phyloP scores from a whole-genome alignment of 768 basidiomycete species.

The Lentinula lateritia region DNA sequence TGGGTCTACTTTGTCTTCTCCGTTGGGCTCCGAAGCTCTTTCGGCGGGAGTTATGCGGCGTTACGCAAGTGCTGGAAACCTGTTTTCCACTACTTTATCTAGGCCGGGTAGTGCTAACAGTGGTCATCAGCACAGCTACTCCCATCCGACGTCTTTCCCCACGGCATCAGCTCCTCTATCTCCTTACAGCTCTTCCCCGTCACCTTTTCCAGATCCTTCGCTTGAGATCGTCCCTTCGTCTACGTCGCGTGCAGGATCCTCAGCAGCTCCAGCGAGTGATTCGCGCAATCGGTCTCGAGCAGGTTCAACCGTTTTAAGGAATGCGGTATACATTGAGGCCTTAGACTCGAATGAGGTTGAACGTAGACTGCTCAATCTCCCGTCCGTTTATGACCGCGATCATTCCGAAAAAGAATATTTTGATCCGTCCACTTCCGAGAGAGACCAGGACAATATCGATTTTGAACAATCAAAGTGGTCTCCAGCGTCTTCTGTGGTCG shows the following conservation, averaged over 20 bases:
- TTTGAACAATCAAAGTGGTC: background rate
- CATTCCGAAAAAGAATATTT: background rate
- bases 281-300: slow-evolving; percentile 1
- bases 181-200: background rate
- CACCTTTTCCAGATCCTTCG: background rate
- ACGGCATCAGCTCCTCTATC: background rate
- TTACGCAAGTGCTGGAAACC: slow-evolving; percentile 5
- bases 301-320: background rate
- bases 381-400: background rate
- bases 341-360: slow-evolving; percentile 4
- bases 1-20: background rate
- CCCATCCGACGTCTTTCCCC: slow-evolving; percentile 2
- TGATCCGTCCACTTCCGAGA: background rate
- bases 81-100: background rate
- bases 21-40: background rate
- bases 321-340: slow-evolving; percentile 5
- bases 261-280: background rate
- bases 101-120: background rate
- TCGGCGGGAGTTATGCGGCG: background rate
- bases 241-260: background rate
- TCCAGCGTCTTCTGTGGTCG: slow-evolving; percentile 2
- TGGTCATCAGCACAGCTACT: slow-evolving; percentile 3
- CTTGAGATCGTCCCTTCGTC: background rate
- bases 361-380: background rate
- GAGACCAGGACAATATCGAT: background rate